Evolutionary conservation across 2,329 filamentous ascomycete genomes (phyloP).

Genomic region (Diaporthe citri): DNA sequence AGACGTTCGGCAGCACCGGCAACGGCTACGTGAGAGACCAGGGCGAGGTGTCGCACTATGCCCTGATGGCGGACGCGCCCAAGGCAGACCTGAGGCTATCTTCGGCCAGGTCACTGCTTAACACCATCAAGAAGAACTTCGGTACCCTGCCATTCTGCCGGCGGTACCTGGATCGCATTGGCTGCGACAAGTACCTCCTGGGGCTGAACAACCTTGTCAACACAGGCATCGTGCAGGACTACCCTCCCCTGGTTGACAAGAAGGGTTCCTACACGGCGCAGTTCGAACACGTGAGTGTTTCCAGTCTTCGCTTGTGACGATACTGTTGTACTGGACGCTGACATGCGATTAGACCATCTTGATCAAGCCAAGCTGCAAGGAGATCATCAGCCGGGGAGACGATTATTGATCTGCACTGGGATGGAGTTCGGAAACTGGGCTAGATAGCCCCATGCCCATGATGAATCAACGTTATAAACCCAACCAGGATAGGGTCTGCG

Average conservation of each 20-base stretch:
- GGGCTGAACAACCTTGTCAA: slow-evolving; percentile 91
- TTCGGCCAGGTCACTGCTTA: slow-evolving; percentile 87
- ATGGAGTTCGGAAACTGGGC: not conserved
- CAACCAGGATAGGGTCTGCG: not conserved
- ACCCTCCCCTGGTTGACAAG: slow-evolving; percentile 89
- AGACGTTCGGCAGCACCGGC: slow-evolving; percentile 95
- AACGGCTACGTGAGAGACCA: slow-evolving; percentile 90
- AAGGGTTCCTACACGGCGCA: slow-evolving; percentile 97
- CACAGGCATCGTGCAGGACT: slow-evolving; percentile 87
- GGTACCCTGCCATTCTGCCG: slow-evolving; percentile 92
- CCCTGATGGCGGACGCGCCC: slow-evolving; percentile 77
- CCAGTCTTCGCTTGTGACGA: too few species aligned
- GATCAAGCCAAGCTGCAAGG: slow-evolving; percentile 84
- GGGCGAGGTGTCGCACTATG: slow-evolving; percentile 92
- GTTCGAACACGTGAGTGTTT: slow-evolving; percentile 85
- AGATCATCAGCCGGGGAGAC: slow-evolving; percentile 87
- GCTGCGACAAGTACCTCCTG: slow-evolving; percentile 93
- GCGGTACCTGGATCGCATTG: slow-evolving; percentile 91
- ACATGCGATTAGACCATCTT: slow-evolving; percentile 73
- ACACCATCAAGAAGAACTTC: slow-evolving; percentile 96
- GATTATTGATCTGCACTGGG: slow-evolving; percentile 72
- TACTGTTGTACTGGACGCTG: slow-evolving; percentile 34
- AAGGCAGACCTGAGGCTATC: slow-evolving; percentile 82
- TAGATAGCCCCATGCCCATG: slow-evolving; percentile 5
- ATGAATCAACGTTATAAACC: slow-evolving; percentile 4